Evolutionary conservation across 331 rosid genomes (phyloP).

Genomic region (Rhamnella rubrinervis): DNA sequence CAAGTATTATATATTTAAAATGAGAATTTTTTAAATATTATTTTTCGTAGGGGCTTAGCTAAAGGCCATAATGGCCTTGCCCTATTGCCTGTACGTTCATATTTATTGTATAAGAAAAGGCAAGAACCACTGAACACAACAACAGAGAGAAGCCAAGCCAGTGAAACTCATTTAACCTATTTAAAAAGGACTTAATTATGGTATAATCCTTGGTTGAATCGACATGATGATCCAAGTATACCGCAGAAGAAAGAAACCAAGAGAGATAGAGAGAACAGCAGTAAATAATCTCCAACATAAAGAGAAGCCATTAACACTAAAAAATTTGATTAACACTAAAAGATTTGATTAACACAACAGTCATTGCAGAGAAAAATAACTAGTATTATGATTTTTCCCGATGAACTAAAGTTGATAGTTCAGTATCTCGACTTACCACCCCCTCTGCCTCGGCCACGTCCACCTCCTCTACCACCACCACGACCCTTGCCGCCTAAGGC

Average conservation of each 20-base stretch:
- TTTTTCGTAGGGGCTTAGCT: too few relatives aligned
- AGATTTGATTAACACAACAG: constrained; percentile 7
- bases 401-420: constrained; percentile 16
- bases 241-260: background rate
- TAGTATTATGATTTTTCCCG: background rate
- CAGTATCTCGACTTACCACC: constrained; percentile 52
- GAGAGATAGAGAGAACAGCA: background rate
- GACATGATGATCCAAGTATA: too few relatives aligned
- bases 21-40: too few relatives aligned
- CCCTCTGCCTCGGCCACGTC: constrained; percentile 49
- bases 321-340: constrained; percentile 13
- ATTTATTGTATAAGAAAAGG: too few relatives aligned
- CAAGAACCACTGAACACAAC: too few relatives aligned
- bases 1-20: too few relatives aligned
- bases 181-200: too few relatives aligned
- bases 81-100: too few relatives aligned
- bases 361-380: background rate
- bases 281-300: background rate
- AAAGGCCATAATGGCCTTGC: too few relatives aligned
- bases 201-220: too few relatives aligned
- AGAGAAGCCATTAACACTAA: constrained; percentile 8
- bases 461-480: constrained; percentile 37
- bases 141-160: too few relatives aligned
- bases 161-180: too few relatives aligned
- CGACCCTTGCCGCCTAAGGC: constrained; percentile 53